A percentile compares a stretch with the other conserved stretches of the same genome.
phyloP scores from a whole-genome alignment of 768 basidiomycete species.

The Tubosaeta sp. region DNA sequence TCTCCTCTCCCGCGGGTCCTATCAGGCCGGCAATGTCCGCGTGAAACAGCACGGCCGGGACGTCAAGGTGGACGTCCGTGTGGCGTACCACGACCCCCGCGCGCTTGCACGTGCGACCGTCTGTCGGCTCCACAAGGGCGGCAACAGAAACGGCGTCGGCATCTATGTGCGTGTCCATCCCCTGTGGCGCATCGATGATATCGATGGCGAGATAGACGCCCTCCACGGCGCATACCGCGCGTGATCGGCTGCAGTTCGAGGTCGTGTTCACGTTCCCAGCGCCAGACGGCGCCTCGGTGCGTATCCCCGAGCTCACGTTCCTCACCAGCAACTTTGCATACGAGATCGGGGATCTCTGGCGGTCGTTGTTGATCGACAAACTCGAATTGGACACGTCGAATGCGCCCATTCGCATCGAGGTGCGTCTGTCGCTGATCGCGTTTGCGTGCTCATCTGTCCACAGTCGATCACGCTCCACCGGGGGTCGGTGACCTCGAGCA shows the following conservation, averaged over 20 bases:
- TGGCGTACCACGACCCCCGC: conserved; percentile 22
- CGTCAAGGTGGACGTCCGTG: conserved; percentile 29
- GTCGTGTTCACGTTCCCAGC: conserved; percentile 31
- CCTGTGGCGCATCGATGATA: neutral
- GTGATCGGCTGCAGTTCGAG: conserved; percentile 23
- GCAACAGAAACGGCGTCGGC: conserved; percentile 32
- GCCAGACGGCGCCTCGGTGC: conserved; percentile 9
- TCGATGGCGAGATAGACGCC: conserved; percentile 15
- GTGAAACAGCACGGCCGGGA: conserved; percentile 14
- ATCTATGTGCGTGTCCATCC: conserved; percentile 30
- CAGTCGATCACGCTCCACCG: conserved; percentile 31
- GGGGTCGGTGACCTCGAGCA: conserved; percentile 26
- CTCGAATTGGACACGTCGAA: conserved; percentile 24
- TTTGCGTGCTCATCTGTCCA: neutral
- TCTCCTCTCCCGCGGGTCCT: conserved; percentile 32
- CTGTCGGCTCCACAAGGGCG: conserved; percentile 27
- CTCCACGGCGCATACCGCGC: neutral
- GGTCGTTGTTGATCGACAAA: conserved; percentile 24
- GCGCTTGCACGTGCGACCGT: conserved; percentile 28
- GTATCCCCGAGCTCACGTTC: conserved; percentile 27
- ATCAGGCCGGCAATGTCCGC: conserved; percentile 19
- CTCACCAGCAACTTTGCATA: conserved; percentile 29
- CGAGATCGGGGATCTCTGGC: conserved; percentile 25
- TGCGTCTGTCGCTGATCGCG: conserved; percentile 9
- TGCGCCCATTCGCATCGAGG: conserved; percentile 24